A percentile compares a stretch with the other conserved stretches of the same genome.
phyloP scores from a whole-genome alignment of 331 rosid genomes.

The Spiraea crenata region DNA sequence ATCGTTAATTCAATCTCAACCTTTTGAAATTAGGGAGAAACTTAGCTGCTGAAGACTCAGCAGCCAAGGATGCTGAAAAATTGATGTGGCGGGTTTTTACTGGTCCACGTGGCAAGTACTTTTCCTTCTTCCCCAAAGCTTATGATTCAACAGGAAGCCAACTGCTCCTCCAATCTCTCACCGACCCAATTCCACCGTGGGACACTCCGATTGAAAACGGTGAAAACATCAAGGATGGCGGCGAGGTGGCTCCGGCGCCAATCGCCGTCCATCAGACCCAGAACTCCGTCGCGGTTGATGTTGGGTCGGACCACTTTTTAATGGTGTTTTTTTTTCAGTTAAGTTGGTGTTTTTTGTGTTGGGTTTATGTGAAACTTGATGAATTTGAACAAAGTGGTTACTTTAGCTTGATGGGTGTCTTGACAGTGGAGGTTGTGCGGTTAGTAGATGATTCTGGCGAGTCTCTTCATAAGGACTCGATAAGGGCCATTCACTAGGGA shows the following conservation, averaged over 20 bases:
- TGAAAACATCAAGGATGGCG: constrained; percentile 48
- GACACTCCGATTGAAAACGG: constrained; percentile 42
- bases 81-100: too few species aligned
- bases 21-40: too few species aligned
- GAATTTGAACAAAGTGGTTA: background rate
- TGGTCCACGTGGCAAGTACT: too few species aligned
- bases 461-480: constrained; percentile 58
- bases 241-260: constrained; percentile 83
- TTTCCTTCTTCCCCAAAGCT: too few species aligned
- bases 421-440: constrained; percentile 53
- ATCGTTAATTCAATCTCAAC: too few species aligned
- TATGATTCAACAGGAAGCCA: too few species aligned
- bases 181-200: too few species aligned
- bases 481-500: constrained; percentile 75
- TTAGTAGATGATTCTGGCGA: constrained; percentile 45
- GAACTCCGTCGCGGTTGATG: constrained; percentile 57
- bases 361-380: background rate
- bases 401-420: background rate
- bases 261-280: constrained; percentile 69
- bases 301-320: constrained; percentile 60
- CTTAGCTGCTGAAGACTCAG: too few species aligned
- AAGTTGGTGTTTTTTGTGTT: background rate
- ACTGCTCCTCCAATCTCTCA: too few species aligned
- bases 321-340: too few species aligned
- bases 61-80: too few species aligned